phyloP scores from a whole-genome alignment of 1,139 yeast genomes.

The Saccharomyces hybrid region DNA sequence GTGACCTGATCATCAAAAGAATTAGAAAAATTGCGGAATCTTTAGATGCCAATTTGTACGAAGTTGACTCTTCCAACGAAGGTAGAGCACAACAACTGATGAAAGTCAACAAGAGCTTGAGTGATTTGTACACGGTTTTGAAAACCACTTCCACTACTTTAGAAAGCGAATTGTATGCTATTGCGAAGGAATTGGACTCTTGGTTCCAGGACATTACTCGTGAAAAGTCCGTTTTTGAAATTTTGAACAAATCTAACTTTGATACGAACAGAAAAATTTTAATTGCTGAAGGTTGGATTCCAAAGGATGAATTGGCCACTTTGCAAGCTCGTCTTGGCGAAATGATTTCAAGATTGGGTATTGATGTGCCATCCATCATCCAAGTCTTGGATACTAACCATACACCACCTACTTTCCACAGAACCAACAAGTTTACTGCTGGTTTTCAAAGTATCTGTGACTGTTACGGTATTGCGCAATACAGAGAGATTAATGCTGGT shows the following conservation, averaged over 20 bases:
- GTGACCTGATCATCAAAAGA: constrained; percentile 58
- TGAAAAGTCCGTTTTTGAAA: constrained; percentile 68
- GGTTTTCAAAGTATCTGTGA: constrained; percentile 92
- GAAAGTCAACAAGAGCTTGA: constrained; percentile 51
- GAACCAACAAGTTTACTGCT: constrained; percentile 81
- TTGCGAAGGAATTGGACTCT: constrained; percentile 60
- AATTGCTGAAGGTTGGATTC: constrained; percentile 98
- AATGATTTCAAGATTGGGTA: constrained; percentile 45
- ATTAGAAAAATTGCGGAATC: constrained; percentile 75
- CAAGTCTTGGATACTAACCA: constrained; percentile 73
- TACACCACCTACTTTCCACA: constrained; percentile 89
- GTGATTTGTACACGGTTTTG: constrained; percentile 62
- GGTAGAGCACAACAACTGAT: constrained; percentile 51
- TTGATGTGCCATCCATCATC: constrained; percentile 56
- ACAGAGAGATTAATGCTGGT: constrained; percentile 94
- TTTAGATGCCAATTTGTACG: constrained; percentile 69
- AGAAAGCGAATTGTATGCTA: constrained; percentile 64
- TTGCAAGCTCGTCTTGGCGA: constrained; percentile 53
- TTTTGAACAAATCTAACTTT: constrained; percentile 73
- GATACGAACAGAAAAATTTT: constrained; percentile 79
- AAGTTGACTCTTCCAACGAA: constrained; percentile 52
- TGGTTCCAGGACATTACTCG: constrained; percentile 62
- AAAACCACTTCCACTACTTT: constrained; percentile 64
- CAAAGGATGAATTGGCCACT: constrained; percentile 43
- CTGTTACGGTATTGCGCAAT: constrained; percentile 90